Percentiles rank a stretch among this genome's conserved stretches.
phyloP scores from a whole-genome alignment of 805 yeast genomes.

The Danielia reshetovae region DNA sequence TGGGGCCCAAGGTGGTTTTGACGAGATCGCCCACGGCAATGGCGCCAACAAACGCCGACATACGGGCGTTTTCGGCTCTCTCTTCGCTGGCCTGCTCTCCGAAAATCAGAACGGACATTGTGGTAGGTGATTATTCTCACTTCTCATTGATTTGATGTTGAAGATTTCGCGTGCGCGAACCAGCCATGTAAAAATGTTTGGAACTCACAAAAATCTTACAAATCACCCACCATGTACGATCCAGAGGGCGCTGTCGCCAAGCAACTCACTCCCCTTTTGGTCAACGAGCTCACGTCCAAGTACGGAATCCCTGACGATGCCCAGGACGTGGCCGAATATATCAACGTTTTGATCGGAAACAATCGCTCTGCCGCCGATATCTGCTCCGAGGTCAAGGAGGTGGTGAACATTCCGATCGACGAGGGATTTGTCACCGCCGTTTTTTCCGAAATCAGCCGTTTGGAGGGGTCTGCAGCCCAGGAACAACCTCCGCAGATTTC shows the following conservation, averaged over 20 bases:
- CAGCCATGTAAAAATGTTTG: neutral
- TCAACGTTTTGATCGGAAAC: conserved; percentile 65
- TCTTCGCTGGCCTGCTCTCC: conserved; percentile 98
- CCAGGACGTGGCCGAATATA: conserved; percentile 55
- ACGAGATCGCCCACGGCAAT: conserved; percentile 98
- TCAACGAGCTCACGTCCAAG: conserved; percentile 32
- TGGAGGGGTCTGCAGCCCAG: conserved; percentile 2
- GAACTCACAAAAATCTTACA: no score
- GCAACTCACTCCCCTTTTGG: conserved; percentile 31
- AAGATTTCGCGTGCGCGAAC: conserved; percentile 3
- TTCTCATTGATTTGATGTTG: neutral
- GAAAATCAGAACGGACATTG: conserved; percentile 82
- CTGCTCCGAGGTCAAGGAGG: conserved; percentile 53
- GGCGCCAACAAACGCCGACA: conserved; percentile 97
- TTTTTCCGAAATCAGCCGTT: conserved; percentile 47
- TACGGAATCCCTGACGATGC: conserved; percentile 39
- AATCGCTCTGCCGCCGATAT: conserved; percentile 61
- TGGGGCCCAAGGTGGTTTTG: conserved; percentile 92
- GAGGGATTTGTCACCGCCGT: conserved; percentile 53
- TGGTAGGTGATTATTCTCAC: conserved; percentile 2
- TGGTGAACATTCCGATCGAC: conserved; percentile 61
- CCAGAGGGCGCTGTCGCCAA: conserved; percentile 39
- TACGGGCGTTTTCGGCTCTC: conserved; percentile 96
- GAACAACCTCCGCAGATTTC: neutral
- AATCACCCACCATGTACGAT: conserved; percentile 29